Conservation (phyloP, 192 early-diverging fungal genomes). For the Backusella parvicylindrica region DNA sequence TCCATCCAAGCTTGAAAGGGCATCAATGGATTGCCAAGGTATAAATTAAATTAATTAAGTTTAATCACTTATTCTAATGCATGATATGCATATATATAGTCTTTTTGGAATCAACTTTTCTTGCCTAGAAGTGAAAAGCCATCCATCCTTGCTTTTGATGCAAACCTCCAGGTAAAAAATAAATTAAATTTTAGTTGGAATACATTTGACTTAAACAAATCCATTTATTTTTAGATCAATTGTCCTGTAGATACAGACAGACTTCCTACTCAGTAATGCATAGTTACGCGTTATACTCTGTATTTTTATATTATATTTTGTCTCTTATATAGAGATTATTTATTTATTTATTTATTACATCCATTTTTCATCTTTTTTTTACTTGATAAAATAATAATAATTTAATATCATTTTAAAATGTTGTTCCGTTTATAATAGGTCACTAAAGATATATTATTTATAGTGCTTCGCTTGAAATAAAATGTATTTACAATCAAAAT, state of each 20-base stretch:
- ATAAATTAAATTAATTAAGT: not conserved
- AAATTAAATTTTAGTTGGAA: not conserved
- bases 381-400: too few species aligned
- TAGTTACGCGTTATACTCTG: not conserved
- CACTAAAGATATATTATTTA: too few species aligned
- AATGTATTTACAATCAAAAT: not conserved
- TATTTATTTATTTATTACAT: not conserved
- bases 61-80: not conserved
- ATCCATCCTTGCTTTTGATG: slow-evolving; percentile 1
- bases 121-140: slow-evolving; percentile 4
- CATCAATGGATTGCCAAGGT: slow-evolving; percentile 25
- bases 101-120: slow-evolving; percentile 23
- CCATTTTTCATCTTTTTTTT: not conserved
- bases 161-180: slow-evolving; percentile 11
- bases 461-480: too few species aligned
- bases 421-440: too few species aligned
- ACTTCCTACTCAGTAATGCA: not conserved
- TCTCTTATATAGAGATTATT: too few species aligned
- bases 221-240: not conserved
- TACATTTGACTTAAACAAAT: not conserved
- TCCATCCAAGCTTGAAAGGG: slow-evolving; percentile 20
- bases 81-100: not conserved
- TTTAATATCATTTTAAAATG: too few species aligned
- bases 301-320: not conserved
- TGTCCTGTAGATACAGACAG: slow-evolving; percentile 17